A percentile compares a stretch with the other conserved stretches of the same genome.
These are phyloP conservation scores for Umbelopsis isabellina DNA, from an alignment of 192 early-diverging fungal species.

Conservation along the genomic window DNA sequence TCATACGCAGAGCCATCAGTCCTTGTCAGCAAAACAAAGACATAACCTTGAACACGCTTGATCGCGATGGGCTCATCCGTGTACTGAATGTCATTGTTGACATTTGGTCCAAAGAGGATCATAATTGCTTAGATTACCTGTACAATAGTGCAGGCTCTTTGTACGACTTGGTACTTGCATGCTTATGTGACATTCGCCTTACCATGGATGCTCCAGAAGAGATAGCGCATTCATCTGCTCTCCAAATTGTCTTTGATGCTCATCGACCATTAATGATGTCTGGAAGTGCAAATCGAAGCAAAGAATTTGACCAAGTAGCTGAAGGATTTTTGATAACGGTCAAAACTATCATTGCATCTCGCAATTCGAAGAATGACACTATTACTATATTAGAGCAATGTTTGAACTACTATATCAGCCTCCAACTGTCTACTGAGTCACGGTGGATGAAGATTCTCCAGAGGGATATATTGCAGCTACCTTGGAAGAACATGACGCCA, in stretches of 20 bases:
- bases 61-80: not conserved
- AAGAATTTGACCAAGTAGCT: slow-evolving; percentile 9
- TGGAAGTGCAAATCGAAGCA: not conserved
- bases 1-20: not conserved
- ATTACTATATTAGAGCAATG: not conserved
- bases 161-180: slow-evolving; percentile 3
- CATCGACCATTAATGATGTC: slow-evolving; percentile 9
- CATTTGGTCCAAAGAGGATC: not conserved
- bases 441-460: not conserved
- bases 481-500: slow-evolving; percentile 1
- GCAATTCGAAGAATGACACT: not conserved
- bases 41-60: not conserved
- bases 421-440: too few species aligned
- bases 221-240: not conserved
- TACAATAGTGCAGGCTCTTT: slow-evolving; percentile 5
- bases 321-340: not conserved
- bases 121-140: not conserved
- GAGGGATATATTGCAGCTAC: not conserved
- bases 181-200: not conserved
- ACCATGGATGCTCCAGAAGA: not conserved
- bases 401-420: not conserved
- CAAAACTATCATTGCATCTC: not conserved
- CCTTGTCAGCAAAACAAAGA: not conserved
- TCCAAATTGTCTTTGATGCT: not conserved
- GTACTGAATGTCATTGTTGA: not conserved